Evolutionary conservation across 2,329 filamentous ascomycete genomes (phyloP), one percentile per base, ranked within the genome.

Genomic region (Alternaria sp.): DNA sequence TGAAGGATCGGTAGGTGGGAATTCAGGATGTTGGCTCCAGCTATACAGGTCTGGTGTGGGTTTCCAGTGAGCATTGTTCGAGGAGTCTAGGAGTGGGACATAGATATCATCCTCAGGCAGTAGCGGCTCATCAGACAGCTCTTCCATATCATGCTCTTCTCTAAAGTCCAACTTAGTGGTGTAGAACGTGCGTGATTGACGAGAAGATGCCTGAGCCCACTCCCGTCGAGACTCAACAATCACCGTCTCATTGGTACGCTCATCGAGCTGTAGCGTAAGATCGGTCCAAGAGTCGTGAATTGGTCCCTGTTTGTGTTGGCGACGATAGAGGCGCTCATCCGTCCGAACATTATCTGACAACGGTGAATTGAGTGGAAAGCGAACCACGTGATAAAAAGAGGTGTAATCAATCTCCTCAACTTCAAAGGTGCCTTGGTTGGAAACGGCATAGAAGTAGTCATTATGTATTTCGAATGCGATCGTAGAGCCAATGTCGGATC

Each of bases 211-310:
- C 46, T 80, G 70, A 9, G 77, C 80, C 86, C 88, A 92, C 72
- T 93, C 90, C 28, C 86, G 87, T 13, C 90, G 83, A 29, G 84
- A 85, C 73, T 93, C 90, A 0, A 91, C 76, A 17, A 91, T 87
- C 50, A 84, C 80, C 1, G 90, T 75, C 13, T 81, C 74, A 1
- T 86, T 85, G 0, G 84, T 87, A 10, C 68, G 67, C 58, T 91
- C 86, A 58, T 91, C 85, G 33, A 80, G 80, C 28, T 85, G 82
- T 1, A 93, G 78, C 4, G 83, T 83, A 3, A 93, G 77, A 56
- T 87, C 85, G 0, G 86, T 89, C 90, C 90, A 93, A 3, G 88
- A 84, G 66, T 92, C 88, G 64, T 93, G 89, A 14, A 92, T 86
- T 0, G 88, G 85, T 0, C 90, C 90, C 72, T 93, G 90, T 28